Evolutionary conservation across 139 green algal genomes (phyloP).

Genomic region (Auxenochlorella pyrenoidosa): DNA sequence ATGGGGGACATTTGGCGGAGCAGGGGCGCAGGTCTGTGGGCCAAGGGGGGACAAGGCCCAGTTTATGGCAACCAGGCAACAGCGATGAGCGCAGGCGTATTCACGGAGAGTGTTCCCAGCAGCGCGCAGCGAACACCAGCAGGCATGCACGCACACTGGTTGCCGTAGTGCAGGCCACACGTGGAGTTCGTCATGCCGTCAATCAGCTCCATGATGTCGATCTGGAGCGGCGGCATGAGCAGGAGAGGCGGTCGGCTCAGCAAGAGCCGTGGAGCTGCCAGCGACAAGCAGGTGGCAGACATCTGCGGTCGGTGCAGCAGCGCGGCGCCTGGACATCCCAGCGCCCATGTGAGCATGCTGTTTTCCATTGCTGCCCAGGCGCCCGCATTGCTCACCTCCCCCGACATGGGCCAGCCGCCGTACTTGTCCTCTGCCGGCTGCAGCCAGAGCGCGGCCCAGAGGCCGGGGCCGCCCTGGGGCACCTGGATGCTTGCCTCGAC

Average conservation of each 20-base stretch:
- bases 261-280: neutral
- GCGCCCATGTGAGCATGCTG: too few relatives aligned
- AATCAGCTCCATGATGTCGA: neutral
- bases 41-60: too few relatives aligned
- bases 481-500: conserved; percentile 1
- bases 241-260: too few relatives aligned
- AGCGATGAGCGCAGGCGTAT: neutral
- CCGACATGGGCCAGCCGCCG: neutral
- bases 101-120: neutral
- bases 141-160: conserved; percentile 1
- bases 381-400: neutral
- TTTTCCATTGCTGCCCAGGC: too few relatives aligned
- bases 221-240: neutral
- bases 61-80: too few relatives aligned
- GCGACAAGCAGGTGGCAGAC: too few relatives aligned
- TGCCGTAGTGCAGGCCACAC: neutral
- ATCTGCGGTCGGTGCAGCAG: neutral
- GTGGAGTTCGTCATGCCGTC: neutral
- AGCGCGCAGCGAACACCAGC: neutral
- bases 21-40: too few relatives aligned
- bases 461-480: neutral
- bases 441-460: neutral
- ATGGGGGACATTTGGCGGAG: neutral
- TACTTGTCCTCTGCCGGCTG: neutral
- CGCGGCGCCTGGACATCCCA: neutral